These are phyloP conservation scores for Septoria petroselini DNA, from an alignment of 2,329 filamentous ascomycete genomes.

Conservation along the genomic window DNA sequence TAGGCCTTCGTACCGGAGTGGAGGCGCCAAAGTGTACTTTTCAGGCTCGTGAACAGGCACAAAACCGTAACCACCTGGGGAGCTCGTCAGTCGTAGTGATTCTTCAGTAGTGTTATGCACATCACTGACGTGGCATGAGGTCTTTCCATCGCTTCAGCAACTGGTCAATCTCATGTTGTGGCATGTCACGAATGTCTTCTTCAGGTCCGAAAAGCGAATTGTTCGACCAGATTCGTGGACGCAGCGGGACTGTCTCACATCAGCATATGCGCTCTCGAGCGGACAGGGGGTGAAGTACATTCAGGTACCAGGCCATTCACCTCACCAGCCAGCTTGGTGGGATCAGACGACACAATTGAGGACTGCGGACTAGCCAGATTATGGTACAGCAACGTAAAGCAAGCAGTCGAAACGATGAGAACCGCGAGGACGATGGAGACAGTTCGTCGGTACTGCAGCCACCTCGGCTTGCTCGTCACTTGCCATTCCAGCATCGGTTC, in stretches of 20 bases:
- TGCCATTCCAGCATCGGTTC: constrained; percentile 11
- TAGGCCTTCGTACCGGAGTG: constrained; percentile 8
- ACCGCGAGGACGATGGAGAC: neutral
- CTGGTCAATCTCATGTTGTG: constrained; percentile 3
- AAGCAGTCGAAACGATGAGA: neutral
- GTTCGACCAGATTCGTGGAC: constrained; percentile 10
- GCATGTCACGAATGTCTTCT: constrained; percentile 3
- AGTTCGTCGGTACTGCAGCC: constrained; percentile 2
- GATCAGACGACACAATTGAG: neutral
- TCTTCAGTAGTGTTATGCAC: too few species aligned
- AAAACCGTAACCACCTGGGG: constrained; percentile 8
- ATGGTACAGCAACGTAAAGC: constrained; percentile 1
- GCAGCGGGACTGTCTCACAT: constrained; percentile 1
- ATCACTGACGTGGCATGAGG: constrained; percentile 10
- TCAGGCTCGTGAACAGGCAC: constrained; percentile 10
- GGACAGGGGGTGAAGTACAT: neutral
- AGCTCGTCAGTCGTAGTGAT: neutral
- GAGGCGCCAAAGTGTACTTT: constrained; percentile 9
- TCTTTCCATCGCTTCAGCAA: constrained; percentile 9
- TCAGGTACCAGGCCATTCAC: constrained; percentile 12
- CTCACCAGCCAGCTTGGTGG: constrained; percentile 16
- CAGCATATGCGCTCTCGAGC: neutral
- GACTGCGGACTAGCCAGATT: neutral
- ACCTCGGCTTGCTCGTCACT: neutral
- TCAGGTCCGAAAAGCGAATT: constrained; percentile 9